Percentiles rank a stretch among this genome's conserved stretches.
Evolutionary conservation across 192 early-diverging fungal genomes (phyloP).

Genomic region (Obelidium mucronatum): DNA sequence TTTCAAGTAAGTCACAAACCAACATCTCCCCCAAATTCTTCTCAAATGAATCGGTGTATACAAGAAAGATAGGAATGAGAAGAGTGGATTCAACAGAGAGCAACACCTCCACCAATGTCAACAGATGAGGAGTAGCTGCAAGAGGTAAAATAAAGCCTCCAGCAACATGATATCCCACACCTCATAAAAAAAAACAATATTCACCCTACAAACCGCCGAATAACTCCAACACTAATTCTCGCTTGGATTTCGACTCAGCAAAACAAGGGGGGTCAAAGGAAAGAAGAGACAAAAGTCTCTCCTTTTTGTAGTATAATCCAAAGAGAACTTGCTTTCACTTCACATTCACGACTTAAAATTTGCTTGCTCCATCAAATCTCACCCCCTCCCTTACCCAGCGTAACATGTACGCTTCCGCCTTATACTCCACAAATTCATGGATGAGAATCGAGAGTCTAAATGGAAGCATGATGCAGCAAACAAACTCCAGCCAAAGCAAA

Average conservation of each 20-base stretch:
- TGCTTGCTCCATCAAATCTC: too few species aligned
- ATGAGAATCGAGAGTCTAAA: neutral
- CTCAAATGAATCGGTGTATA: too few species aligned
- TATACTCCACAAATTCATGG: slow-evolving; percentile 8
- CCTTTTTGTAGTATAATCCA: slow-evolving; percentile 16
- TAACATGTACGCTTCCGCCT: slow-evolving; percentile 24
- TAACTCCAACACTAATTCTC: neutral
- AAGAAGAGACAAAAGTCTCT: neutral
- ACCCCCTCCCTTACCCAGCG: neutral
- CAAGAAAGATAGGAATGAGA: too few species aligned
- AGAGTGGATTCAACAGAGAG: too few species aligned
- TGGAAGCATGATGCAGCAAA: neutral
- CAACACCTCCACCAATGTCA: too few species aligned
- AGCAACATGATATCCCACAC: neutral
- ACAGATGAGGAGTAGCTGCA: neutral
- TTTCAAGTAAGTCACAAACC: too few species aligned
- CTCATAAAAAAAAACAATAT: slow-evolving; percentile 9
- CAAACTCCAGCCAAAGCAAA: too few species aligned
- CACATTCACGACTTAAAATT: too few species aligned
- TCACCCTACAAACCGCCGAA: slow-evolving; percentile 32
- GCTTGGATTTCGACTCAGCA: slow-evolving; percentile 25
- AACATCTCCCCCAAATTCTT: too few species aligned
- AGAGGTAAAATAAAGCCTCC: neutral
- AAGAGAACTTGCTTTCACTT: neutral
- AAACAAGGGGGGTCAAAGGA: slow-evolving; percentile 14